Evolutionary conservation across 257 asterid genomes (phyloP).

Genomic region (Solanum pennellii): DNA sequence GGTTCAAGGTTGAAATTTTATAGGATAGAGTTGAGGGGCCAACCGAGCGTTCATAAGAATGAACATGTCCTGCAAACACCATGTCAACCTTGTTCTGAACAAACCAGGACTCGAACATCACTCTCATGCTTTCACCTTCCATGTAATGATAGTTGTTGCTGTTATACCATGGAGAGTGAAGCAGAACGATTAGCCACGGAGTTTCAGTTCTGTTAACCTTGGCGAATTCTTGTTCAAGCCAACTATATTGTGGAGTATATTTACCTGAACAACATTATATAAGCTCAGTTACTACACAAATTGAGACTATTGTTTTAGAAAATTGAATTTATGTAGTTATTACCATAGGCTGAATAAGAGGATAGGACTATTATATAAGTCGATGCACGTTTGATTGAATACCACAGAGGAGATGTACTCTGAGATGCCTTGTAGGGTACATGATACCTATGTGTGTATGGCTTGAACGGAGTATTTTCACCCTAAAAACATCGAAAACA

Average conservation of each 20-base stretch:
- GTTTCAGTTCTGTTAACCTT: constrained; percentile 36
- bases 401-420: background rate
- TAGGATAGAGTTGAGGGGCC: background rate
- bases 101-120: constrained; percentile 37
- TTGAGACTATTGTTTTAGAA: background rate
- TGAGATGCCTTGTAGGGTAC: background rate
- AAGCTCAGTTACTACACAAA: background rate
- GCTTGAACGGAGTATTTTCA: background rate
- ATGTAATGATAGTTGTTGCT: constrained; percentile 33
- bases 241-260: constrained; percentile 36
- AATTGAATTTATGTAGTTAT: background rate
- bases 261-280: constrained; percentile 9
- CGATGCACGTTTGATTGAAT: background rate
- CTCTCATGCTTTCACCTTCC: constrained; percentile 58
- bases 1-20: background rate
- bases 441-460: background rate
- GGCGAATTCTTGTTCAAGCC: constrained; percentile 30
- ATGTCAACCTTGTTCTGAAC: constrained; percentile 37
- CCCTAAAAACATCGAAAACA: background rate
- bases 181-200: constrained; percentile 39
- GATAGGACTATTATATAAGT: background rate
- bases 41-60: constrained; percentile 44
- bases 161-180: constrained; percentile 40
- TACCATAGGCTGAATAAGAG: background rate
- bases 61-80: constrained; percentile 47